A percentile compares a stretch with the other conserved stretches of the same genome.
phyloP scores from a whole-genome alignment of 139 green algal genomes.

The Chlorella sp. region DNA sequence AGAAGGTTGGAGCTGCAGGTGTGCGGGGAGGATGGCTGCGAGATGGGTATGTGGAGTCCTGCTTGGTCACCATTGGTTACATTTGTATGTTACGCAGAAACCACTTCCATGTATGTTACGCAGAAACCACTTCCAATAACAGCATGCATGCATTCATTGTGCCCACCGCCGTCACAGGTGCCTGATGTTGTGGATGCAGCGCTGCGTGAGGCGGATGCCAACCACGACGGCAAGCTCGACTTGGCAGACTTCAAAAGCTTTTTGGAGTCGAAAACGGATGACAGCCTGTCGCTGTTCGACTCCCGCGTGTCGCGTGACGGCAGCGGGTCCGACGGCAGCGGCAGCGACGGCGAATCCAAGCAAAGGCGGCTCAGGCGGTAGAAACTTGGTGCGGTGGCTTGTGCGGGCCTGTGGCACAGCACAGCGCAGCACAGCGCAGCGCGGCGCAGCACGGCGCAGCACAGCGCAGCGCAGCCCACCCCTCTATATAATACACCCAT shows the following conservation, averaged over 20 bases:
- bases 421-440: not conserved
- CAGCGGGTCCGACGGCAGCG: conserved; percentile 5
- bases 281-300: conserved; percentile 56
- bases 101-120: too few relatives aligned
- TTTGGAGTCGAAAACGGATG: conserved; percentile 34
- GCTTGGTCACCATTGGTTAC: too few relatives aligned
- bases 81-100: too few relatives aligned
- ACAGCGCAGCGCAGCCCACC: too few relatives aligned
- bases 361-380: not conserved
- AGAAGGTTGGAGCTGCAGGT: too few relatives aligned
- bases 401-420: not conserved
- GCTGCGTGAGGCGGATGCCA: conserved; percentile 58
- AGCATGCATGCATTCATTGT: too few relatives aligned
- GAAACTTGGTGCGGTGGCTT: not conserved
- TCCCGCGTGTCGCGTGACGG: conserved; percentile 24
- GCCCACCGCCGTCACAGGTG: too few relatives aligned
- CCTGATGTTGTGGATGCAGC: conserved; percentile 60
- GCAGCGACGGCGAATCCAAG: not conserved
- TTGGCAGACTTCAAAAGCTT: conserved; percentile 60
- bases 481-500: too few relatives aligned
- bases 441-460: not conserved
- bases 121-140: too few relatives aligned
- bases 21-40: too few relatives aligned
- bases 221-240: conserved; percentile 55
- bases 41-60: too few relatives aligned